phyloP scores from a whole-genome alignment of 495 filamentous ascomycete genomes.

The Collariella sp. region DNA sequence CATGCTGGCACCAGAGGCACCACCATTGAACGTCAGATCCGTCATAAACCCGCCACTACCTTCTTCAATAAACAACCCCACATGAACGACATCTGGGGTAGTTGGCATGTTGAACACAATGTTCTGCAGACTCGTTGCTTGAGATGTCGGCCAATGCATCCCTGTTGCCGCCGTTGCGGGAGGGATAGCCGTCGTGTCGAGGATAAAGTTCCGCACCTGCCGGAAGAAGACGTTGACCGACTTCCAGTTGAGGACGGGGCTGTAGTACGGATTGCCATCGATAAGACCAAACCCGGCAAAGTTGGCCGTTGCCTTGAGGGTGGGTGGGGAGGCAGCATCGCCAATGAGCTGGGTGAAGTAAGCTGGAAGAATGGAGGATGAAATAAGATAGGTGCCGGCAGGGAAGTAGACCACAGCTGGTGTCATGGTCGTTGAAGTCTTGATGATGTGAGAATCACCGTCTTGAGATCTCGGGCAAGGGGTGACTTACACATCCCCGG shows the following conservation, averaged over 20 bases:
- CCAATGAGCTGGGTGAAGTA: conserved; percentile 60
- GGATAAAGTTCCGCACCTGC: conserved; percentile 66
- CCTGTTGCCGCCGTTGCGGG: conserved; percentile 47
- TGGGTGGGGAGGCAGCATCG: conserved; percentile 26
- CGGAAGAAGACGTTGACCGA: conserved; percentile 70
- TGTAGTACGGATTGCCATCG: conserved; percentile 62
- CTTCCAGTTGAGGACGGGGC: conserved; percentile 40
- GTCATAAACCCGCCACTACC: conserved; percentile 61
- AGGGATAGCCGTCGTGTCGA: conserved; percentile 60
- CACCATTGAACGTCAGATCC: conserved; percentile 61
- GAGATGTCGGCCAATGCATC: conserved; percentile 74
- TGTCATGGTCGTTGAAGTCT: conserved; percentile 61
- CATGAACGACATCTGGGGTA: conserved; percentile 50
- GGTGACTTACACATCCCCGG: conserved; percentile 47
- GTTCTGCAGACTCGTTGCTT: conserved; percentile 72
- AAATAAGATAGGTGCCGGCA: conserved; percentile 64
- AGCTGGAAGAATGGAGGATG: conserved; percentile 52
- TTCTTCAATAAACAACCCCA: conserved; percentile 68
- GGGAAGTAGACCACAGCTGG: conserved; percentile 75
- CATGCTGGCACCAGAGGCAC: conserved; percentile 52
- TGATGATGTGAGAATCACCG: background rate
- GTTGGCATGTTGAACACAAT: conserved; percentile 63
- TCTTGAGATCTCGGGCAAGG: background rate
- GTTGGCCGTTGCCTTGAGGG: conserved; percentile 53
- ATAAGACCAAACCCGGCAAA: conserved; percentile 60